Base-by-base conservation (phyloP, 2,329 filamentous ascomycete species). In the Aspergillus spinulosporus region DNA sequence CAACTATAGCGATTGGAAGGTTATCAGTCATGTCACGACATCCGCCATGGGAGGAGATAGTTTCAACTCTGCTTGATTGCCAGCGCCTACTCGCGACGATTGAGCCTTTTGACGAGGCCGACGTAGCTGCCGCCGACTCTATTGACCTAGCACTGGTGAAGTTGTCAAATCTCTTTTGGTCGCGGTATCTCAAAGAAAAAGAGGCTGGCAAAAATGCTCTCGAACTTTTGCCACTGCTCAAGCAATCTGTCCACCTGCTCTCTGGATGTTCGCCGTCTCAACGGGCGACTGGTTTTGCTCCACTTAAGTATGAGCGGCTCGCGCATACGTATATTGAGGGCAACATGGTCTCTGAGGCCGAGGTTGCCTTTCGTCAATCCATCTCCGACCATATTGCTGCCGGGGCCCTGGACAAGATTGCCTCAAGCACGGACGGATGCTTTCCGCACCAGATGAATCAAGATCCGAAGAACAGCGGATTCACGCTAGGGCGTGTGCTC, bases 121-220 rank as follows among this genome's bases (percentile, higher is more conserved):
- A 68, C 12, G n/a, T 44, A 5, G 52, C 54, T 29, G 50, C 59
- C 6, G 56, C 51, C 4, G 64, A 71, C 26, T 64, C 54, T 15
- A 62, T 64, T 44, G 67, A 68, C 1, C 58, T 63, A 52, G 65
- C 65, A 9, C 64, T 74, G 53, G 68, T 76, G n/a, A 75, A 73
- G 29, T 54, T 80, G 42, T 80, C 78, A 0, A 78, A 79, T 56
- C 59, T 76, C 3, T 78, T 75, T 58, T 80, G 78, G 78, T 74
- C 74, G 46, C 72, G 75, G 7, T 80, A 78, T 54, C 64, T 77
- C 26, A 73, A 76, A 54, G 71, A 74, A 46, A 76, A 74, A 49
- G 72, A 76, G 56, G 56, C 65, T 36, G 68, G 70, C 1, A 68
- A 69, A 56, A 59, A 64, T 2, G 63, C 68, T 52, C 64, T 64